Percentiles rank a stretch among this genome's conserved stretches.
These are phyloP conservation scores for Aspergillus homomorphus DNA, from an alignment of 495 filamentous ascomycete genomes.

Conservation along the genomic window DNA sequence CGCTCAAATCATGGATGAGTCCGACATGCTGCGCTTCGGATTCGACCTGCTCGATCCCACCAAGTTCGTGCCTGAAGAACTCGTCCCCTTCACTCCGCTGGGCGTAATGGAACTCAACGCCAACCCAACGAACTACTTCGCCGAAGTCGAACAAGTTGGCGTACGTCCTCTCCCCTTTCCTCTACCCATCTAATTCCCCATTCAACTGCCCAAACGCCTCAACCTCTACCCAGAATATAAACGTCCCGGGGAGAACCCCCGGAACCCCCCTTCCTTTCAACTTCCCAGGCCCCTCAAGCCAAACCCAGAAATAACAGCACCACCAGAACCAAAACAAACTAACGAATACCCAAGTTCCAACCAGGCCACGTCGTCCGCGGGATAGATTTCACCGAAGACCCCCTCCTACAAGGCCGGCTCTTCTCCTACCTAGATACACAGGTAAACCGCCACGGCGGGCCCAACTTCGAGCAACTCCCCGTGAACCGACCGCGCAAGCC, in stretches of 20 bases:
- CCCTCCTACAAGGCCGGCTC: slow-evolving; percentile 65
- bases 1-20: slow-evolving; percentile 68
- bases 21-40: slow-evolving; percentile 57
- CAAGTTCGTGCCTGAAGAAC: slow-evolving; percentile 68
- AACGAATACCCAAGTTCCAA: slow-evolving; percentile 15
- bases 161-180: slow-evolving; percentile 29
- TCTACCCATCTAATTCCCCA: neutral
- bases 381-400: slow-evolving; percentile 68
- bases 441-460: slow-evolving; percentile 62
- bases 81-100: slow-evolving; percentile 58
- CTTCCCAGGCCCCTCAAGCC: no score
- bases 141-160: slow-evolving; percentile 68
- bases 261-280: no score
- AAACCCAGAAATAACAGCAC: no score
- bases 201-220: neutral
- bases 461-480: slow-evolving; percentile 71
- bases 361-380: slow-evolving; percentile 56
- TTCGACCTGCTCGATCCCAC: slow-evolving; percentile 72
- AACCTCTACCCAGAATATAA: no score
- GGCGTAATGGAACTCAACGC: slow-evolving; percentile 63
- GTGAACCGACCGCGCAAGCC: slow-evolving; percentile 60
- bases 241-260: no score
- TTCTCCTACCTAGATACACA: slow-evolving; percentile 73
- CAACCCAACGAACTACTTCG: slow-evolving; percentile 70
- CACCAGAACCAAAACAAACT: no score